Conservation (phyloP, 2,329 filamentous ascomycete genomes). For the Xylaria sp. region DNA sequence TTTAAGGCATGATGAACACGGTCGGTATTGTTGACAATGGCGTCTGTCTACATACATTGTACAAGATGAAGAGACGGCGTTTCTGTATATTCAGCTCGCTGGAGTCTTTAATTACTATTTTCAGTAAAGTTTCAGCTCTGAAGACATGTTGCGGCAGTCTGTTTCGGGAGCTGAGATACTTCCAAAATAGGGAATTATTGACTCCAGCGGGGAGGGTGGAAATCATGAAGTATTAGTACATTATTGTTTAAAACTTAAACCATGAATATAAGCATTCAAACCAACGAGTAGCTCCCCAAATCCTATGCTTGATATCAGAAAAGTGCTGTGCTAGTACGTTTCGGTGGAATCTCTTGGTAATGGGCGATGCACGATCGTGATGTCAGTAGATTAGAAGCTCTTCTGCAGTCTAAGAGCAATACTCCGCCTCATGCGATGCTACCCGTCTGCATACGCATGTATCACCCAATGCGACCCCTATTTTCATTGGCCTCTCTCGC, state of each 20-base stretch:
- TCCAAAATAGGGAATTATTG: no score
- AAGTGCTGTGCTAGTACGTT: not conserved
- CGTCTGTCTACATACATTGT: not conserved
- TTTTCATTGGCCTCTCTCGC: slow-evolving; percentile 18
- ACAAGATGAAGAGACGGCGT: not conserved
- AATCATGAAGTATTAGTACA: slow-evolving; percentile 7
- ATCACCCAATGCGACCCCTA: not conserved
- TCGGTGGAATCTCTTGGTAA: not conserved
- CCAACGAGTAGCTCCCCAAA: not conserved
- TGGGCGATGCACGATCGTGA: not conserved
- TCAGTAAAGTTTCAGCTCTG: no score
- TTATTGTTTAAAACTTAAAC: slow-evolving; percentile 5
- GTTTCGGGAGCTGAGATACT: no score
- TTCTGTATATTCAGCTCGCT: no score
- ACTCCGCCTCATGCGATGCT: slow-evolving; percentile 31
- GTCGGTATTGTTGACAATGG: not conserved
- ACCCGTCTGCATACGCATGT: slow-evolving; percentile 16
- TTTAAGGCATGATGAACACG: not conserved
- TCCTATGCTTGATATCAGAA: not conserved
- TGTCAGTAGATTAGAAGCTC: not conserved
- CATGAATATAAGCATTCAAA: not conserved
- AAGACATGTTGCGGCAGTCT: no score
- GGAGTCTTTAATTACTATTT: no score
- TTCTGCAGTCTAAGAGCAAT: not conserved
- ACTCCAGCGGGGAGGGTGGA: no score